phyloP scores from a whole-genome alignment of 169 alveolate species.

The Cardiosporidium cionae region DNA sequence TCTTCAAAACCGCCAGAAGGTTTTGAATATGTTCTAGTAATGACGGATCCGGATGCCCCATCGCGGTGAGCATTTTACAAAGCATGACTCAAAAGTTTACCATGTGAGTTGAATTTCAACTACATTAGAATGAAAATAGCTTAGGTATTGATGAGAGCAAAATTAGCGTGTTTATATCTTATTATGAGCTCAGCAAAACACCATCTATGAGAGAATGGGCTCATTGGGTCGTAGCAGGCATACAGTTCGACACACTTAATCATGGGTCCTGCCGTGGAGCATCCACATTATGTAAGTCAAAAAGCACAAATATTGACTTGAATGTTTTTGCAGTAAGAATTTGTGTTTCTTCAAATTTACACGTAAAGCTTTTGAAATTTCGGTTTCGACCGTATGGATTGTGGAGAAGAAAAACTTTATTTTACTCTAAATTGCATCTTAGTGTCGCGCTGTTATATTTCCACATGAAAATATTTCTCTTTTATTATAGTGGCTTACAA shows the following conservation, averaged over 20 bases:
- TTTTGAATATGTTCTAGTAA: background rate
- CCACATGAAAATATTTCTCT: background rate
- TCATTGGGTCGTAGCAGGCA: background rate
- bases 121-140: no score
- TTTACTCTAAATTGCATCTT: no score
- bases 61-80: background rate
- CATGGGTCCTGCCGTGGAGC: background rate
- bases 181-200: background rate
- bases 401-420: no score
- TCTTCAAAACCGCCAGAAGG: background rate
- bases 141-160: no score
- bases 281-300: background rate
- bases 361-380: no score
- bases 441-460: no score
- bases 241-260: background rate
- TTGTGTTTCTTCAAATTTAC: no score
- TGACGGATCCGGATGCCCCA: conserved; percentile 1
- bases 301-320: background rate
- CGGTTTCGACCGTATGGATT: no score
- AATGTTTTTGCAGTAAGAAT: no score
- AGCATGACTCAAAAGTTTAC: no score
- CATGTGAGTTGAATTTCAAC: no score
- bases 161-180: no score
- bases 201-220: background rate
- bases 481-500: background rate